A percentile compares a stretch with the other conserved stretches of the same genome.
Conservation (phyloP, 2,329 filamentous ascomycete species). For the Rutstroemia sp. region DNA sequence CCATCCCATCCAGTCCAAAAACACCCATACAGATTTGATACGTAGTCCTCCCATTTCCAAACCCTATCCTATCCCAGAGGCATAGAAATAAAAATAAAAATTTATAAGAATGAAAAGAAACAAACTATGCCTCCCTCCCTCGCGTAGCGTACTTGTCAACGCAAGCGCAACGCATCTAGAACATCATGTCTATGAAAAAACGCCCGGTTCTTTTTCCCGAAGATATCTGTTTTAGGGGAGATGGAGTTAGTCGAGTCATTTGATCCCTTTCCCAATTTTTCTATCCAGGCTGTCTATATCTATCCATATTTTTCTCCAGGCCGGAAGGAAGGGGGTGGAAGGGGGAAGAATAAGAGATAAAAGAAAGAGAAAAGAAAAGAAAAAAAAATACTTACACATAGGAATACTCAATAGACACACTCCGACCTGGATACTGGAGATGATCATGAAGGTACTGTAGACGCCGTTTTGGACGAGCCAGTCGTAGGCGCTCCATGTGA, state of each 20-base stretch:
- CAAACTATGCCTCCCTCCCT: too few species aligned
- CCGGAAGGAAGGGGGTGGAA: not conserved
- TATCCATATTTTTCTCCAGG: too few species aligned
- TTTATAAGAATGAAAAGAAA: too few species aligned
- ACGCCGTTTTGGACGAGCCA: slow-evolving; percentile 68
- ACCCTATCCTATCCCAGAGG: too few species aligned
- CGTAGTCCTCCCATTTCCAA: too few species aligned
- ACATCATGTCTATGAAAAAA: slow-evolving; percentile 73
- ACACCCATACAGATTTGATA: too few species aligned
- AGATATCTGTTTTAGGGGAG: slow-evolving; percentile 49
- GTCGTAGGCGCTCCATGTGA: slow-evolving; percentile 78
- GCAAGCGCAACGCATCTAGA: slow-evolving; percentile 32
- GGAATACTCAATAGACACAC: slow-evolving; percentile 70
- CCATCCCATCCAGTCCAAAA: too few species aligned
- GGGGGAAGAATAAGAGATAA: not conserved
- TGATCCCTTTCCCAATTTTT: not conserved
- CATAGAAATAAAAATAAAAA: too few species aligned
- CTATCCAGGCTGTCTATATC: too few species aligned
- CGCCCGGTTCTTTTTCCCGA: slow-evolving; percentile 68
- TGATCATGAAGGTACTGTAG: slow-evolving; percentile 54
- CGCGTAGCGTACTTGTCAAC: not conserved
- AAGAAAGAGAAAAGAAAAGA: not conserved
- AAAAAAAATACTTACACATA: slow-evolving; percentile 54
- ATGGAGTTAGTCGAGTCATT: not conserved
- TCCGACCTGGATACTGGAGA: slow-evolving; percentile 70